phyloP scores from a whole-genome alignment of 371 early-diverging fungal species.

The Mortierella sp. region DNA sequence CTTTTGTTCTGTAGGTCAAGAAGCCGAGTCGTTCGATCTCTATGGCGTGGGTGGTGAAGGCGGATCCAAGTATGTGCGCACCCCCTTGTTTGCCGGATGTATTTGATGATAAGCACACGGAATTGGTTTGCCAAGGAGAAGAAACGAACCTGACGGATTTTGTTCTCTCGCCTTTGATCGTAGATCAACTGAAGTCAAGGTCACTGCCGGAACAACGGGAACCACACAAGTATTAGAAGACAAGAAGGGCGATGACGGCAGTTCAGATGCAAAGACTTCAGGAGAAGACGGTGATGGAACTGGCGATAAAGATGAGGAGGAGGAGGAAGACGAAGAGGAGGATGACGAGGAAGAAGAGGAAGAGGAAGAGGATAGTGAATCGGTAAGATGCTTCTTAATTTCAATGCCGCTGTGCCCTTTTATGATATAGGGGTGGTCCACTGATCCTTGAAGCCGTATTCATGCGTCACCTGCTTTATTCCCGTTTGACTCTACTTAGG shows the following conservation, averaged over 20 bases:
- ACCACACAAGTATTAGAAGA: constrained; percentile 13
- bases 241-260: background rate
- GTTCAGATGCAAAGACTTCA: background rate
- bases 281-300: constrained; percentile 47
- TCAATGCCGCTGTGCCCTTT: too few species aligned
- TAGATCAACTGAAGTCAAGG: constrained; percentile 34
- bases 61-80: constrained; percentile 27
- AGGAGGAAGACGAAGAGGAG: constrained; percentile 45
- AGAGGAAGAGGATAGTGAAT: constrained; percentile 45
- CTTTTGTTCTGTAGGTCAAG: constrained; percentile 20
- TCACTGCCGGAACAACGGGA: constrained; percentile 23
- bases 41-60: constrained; percentile 41
- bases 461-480: background rate
- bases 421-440: too few species aligned
- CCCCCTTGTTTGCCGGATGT: background rate
- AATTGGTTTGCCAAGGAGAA: too few species aligned
- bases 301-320: constrained; percentile 42
- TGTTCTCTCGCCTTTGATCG: background rate
- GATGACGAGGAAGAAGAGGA: constrained; percentile 47
- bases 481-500: constrained; percentile 46
- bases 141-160: too few species aligned
- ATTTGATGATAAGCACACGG: too few species aligned
- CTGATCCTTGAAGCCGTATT: too few species aligned
- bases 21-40: constrained; percentile 48
- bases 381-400: constrained; percentile 15